A percentile compares a stretch with the other conserved stretches of the same genome.
phyloP scores from a whole-genome alignment of 2,329 filamentous ascomycete species.

The Trichoderma asperellum region DNA sequence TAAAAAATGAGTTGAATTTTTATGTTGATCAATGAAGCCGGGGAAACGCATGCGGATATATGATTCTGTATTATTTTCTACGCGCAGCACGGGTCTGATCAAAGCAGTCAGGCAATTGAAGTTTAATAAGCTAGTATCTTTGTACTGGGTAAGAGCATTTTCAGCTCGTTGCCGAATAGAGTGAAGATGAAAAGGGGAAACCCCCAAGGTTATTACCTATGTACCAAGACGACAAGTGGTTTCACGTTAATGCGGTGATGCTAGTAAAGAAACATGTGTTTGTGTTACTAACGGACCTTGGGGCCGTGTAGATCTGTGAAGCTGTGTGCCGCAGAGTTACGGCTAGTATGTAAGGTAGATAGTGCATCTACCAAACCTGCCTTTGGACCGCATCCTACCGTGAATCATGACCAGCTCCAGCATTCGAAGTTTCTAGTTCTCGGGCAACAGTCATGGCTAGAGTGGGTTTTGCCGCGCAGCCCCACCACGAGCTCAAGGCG shows the following conservation, averaged over 20 bases:
- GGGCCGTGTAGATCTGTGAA: background rate
- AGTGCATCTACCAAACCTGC: too few species aligned
- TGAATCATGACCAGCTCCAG: background rate
- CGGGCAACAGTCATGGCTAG: background rate
- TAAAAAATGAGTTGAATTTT: conserved; percentile 19
- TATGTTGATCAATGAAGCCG: conserved; percentile 18
- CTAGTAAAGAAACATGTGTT: background rate
- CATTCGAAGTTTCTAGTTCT: background rate
- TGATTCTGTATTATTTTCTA: conserved; percentile 12
- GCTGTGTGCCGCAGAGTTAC: too few species aligned
- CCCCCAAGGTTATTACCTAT: background rate
- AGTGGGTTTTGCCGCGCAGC: conserved; percentile 12
- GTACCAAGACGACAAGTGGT: background rate
- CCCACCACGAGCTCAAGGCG: conserved; percentile 19
- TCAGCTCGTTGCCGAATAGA: background rate
- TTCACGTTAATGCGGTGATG: background rate
- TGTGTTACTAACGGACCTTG: background rate
- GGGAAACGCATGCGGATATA: conserved; percentile 21
- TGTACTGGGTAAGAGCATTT: background rate
- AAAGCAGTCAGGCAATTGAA: conserved; percentile 9
- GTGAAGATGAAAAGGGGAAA: background rate
- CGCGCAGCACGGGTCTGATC: background rate
- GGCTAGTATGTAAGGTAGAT: too few species aligned
- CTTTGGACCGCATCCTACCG: too few species aligned
- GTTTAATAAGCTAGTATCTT: conserved; percentile 3